phyloP scores from a whole-genome alignment of 1,284 basidiomycete species.

The Cryptococcus neoformans region DNA sequence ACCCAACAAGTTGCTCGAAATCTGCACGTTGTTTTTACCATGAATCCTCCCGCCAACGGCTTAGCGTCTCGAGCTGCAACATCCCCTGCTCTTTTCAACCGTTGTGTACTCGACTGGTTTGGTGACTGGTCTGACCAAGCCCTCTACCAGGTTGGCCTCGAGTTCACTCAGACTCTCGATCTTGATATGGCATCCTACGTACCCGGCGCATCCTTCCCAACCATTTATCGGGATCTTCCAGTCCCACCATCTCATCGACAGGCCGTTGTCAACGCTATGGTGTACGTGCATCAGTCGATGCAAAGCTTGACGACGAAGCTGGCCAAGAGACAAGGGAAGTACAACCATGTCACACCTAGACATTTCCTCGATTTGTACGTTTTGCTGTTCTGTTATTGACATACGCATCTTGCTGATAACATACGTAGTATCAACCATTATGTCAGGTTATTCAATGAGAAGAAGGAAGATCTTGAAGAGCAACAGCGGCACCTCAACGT shows the following conservation, averaged over 20 bases:
- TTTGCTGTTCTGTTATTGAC: neutral
- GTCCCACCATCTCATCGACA: slow-evolving; percentile 69
- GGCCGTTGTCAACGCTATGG: slow-evolving; percentile 90
- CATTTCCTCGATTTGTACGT: slow-evolving; percentile 98
- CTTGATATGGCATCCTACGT: slow-evolving; percentile 77
- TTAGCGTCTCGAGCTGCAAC: slow-evolving; percentile 94
- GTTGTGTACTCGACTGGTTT: slow-evolving; percentile 98
- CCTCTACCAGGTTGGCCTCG: slow-evolving; percentile 92
- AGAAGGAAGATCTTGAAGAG: slow-evolving; percentile 97
- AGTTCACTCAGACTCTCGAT: slow-evolving; percentile 89
- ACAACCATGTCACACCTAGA: slow-evolving; percentile 96
- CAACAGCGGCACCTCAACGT: slow-evolving; percentile 99
- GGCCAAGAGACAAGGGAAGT: slow-evolving; percentile 85
- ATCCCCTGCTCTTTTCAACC: slow-evolving; percentile 95
- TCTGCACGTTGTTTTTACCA: slow-evolving; percentile 96
- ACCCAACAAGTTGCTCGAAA: slow-evolving; percentile 96
- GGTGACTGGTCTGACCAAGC: slow-evolving; percentile 98
- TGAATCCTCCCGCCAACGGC: slow-evolving; percentile 97
- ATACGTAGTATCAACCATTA: slow-evolving; percentile 86
- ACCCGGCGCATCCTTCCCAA: slow-evolving; percentile 76
- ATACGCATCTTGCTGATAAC: neutral
- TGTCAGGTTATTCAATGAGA: slow-evolving; percentile 92
- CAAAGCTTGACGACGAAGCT: slow-evolving; percentile 86
- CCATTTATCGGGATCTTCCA: slow-evolving; percentile 75
- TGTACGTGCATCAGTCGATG: slow-evolving; percentile 87